These are phyloP conservation scores for Blastobotrys serpentis DNA, from an alignment of 1,139 yeast species.

Conservation along the genomic window DNA sequence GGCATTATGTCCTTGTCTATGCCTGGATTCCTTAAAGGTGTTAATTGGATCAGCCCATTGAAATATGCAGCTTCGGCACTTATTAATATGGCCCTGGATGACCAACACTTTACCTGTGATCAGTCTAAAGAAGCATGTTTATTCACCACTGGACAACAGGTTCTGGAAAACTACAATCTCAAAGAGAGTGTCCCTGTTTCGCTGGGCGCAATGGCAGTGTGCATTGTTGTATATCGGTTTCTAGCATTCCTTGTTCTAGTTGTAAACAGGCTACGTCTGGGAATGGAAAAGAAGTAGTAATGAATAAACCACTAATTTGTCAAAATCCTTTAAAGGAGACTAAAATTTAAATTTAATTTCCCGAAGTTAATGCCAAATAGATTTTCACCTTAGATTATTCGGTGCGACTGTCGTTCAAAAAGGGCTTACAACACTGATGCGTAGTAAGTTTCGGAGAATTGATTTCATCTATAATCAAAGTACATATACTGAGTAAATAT, in stretches of 20 bases:
- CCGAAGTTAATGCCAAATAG: too few relatives aligned
- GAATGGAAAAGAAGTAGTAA: conserved; percentile 19
- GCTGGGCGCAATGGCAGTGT: conserved; percentile 39
- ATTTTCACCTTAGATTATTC: too few relatives aligned
- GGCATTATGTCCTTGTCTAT: conserved; percentile 80
- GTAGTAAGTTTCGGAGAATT: too few relatives aligned
- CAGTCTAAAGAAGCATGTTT: conserved; percentile 42
- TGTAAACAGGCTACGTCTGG: conserved; percentile 31
- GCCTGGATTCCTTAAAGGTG: conserved; percentile 65
- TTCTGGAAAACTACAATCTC: conserved; percentile 47
- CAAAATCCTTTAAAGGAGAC: background rate
- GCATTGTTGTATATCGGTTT: conserved; percentile 39
- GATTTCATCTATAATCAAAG: too few relatives aligned
- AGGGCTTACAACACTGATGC: too few relatives aligned
- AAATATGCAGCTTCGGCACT: conserved; percentile 64
- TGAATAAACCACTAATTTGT: background rate
- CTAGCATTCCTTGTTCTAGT: conserved; percentile 38
- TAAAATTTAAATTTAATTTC: too few relatives aligned
- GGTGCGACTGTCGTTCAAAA: too few relatives aligned
- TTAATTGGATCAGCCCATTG: conserved; percentile 72
- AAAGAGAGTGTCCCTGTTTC: conserved; percentile 36
- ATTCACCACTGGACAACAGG: conserved; percentile 50
- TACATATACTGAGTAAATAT: too few relatives aligned
- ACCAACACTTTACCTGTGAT: conserved; percentile 45
- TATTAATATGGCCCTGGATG: conserved; percentile 49